Percentiles rank a stretch among this genome's conserved stretches.
These are phyloP conservation scores for Leptographium radiaticola DNA, from an alignment of 2,329 filamentous ascomycete genomes.

Conservation along the genomic window DNA sequence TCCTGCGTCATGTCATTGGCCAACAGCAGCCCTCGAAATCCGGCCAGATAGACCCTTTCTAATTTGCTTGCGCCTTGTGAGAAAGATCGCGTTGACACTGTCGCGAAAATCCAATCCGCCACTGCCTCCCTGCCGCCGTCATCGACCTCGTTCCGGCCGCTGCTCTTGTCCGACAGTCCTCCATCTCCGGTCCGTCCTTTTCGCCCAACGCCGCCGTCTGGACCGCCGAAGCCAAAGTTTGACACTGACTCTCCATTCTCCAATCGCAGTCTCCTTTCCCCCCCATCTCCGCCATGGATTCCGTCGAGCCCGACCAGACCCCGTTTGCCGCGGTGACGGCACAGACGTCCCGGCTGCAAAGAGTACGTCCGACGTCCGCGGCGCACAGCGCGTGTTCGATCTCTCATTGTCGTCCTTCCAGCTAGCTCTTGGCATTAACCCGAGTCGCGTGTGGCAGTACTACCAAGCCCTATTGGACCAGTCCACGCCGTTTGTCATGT, in stretches of 20 bases:
- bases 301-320: slow-evolving; percentile 74
- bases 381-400: too few species aligned
- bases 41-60: background rate
- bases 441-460: slow-evolving; percentile 39
- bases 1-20: background rate
- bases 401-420: background rate
- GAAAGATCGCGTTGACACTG: background rate
- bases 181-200: background rate
- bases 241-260: too few species aligned
- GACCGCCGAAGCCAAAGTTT: too few species aligned
- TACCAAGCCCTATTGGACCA: slow-evolving; percentile 93
- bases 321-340: slow-evolving; percentile 82
- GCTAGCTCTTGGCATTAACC: background rate
- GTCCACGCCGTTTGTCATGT: slow-evolving; percentile 76
- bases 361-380: too few species aligned
- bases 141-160: background rate
- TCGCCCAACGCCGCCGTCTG: background rate
- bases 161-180: background rate
- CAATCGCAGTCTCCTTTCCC: background rate
- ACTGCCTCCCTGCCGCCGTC: background rate
- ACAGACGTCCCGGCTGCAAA: slow-evolving; percentile 64
- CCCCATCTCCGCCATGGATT: slow-evolving; percentile 52
- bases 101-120: background rate
- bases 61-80: background rate
- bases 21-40: background rate